Base-by-base conservation (phyloP, 2,329 filamentous ascomycete genomes). In the Epichloe sylvatica region DNA sequence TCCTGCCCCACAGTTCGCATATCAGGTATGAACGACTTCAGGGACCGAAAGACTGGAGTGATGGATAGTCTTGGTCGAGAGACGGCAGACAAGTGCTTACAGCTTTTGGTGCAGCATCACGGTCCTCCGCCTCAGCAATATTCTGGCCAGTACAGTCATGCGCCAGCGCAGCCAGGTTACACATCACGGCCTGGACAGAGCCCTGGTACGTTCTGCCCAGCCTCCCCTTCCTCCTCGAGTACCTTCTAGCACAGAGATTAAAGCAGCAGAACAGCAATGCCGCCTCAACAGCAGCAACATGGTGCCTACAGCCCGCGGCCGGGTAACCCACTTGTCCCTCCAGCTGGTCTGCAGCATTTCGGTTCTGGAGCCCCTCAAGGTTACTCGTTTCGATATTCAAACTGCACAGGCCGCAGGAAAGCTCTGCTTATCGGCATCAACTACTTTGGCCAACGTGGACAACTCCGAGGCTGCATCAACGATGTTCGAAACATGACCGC, bases 401-500 rank as follows among this genome's bases (percentile, higher is more conserved):
- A 84, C 56, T 97, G 90, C 65, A 94, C 85, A 5, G 91, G 90
- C 43, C 80, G 82, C 59, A 76, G 90, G 63, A 96, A 96, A 70
- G 91, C 90, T 4, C 71, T 96, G 33, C 69, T 97, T 53, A 91
- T 96, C 57, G 91, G 91, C 49, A 95, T 96, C 73, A 96, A 96
- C 70, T 96, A 97, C 69, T 96, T 96, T 63, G 83, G 85, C 47
- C 90, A 96, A 69, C 81, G 86, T 51, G 90, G 90, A 30, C 86
- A 96, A 72, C 74, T 96, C 45, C 77, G 89, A 51, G 91, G 91
- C 43, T 97, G 91, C 63, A 96, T 96, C 72, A 96, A 97, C 63
- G 91, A 97, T 64, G 91, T 96, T 41, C 86, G 90, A 69, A 96
- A 96, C 71, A 94, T 97, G 88, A 94, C 89, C 21, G 77, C 78